These are phyloP conservation scores for Pestalotiopsis sp. DNA, from an alignment of 2,329 filamentous ascomycete species.

Conservation along the genomic window DNA sequence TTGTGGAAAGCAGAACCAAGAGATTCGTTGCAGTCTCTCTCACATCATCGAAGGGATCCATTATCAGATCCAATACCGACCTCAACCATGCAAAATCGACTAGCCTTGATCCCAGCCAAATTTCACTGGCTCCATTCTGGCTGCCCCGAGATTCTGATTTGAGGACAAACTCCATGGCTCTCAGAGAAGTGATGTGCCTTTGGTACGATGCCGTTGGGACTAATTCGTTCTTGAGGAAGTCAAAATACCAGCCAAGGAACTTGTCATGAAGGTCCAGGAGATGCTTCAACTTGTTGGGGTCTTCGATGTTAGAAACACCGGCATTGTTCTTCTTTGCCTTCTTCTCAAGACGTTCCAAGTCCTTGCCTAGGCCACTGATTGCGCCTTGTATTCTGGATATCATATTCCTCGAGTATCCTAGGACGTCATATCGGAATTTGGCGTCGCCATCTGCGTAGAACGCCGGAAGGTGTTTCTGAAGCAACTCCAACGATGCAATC, in stretches of 20 bases:
- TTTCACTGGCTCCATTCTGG: slow-evolving; percentile 55
- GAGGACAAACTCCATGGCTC: slow-evolving; percentile 68
- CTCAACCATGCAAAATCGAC: slow-evolving; percentile 58
- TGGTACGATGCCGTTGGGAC: slow-evolving; percentile 86
- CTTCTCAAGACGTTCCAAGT: slow-evolving; percentile 36
- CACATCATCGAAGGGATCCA: slow-evolving; percentile 94
- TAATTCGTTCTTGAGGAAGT: slow-evolving; percentile 74
- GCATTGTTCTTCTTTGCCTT: slow-evolving; percentile 24
- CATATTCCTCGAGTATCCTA: slow-evolving; percentile 75
- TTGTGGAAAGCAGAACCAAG: slow-evolving; percentile 50
- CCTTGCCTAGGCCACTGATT: slow-evolving; percentile 53
- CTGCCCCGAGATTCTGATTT: slow-evolving; percentile 53
- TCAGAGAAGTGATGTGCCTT: slow-evolving; percentile 80
- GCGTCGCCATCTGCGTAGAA: slow-evolving; percentile 85
- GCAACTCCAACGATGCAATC: slow-evolving; percentile 57
- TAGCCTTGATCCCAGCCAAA: slow-evolving; percentile 37
- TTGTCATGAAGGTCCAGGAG: slow-evolving; percentile 54
- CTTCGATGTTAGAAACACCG: slow-evolving; percentile 1
- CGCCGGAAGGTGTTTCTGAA: slow-evolving; percentile 67
- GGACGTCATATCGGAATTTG: slow-evolving; percentile 80
- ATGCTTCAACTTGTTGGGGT: slow-evolving; percentile 26
- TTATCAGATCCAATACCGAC: slow-evolving; percentile 74
- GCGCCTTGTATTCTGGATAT: slow-evolving; percentile 74
- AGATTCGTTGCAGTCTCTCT: slow-evolving; percentile 59
- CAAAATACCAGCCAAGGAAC: slow-evolving; percentile 76